Evolutionary conservation across 1,284 basidiomycete species (phyloP).

Genomic region (Grifola frondosa): DNA sequence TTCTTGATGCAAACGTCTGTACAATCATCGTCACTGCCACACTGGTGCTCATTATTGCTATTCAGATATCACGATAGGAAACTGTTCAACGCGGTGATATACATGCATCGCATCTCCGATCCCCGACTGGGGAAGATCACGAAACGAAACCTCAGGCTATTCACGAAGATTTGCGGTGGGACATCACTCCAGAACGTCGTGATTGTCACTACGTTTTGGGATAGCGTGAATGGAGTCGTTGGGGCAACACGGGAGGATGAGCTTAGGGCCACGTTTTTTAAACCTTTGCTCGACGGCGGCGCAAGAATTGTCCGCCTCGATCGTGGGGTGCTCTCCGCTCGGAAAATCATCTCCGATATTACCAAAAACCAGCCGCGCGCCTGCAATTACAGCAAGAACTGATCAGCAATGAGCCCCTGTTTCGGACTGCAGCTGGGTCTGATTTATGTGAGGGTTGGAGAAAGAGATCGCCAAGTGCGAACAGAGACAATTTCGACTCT

Average conservation of each 20-base stretch:
- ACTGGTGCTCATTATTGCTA: too few relatives aligned
- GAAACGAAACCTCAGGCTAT: conserved; percentile 47
- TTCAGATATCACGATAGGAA: conserved; percentile 37
- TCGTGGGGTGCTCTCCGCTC: too few relatives aligned
- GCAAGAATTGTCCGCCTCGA: conserved; percentile 14
- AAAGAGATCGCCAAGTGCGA: too few relatives aligned
- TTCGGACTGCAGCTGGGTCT: too few relatives aligned
- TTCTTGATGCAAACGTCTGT: too few relatives aligned
- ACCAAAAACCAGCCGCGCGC: too few relatives aligned
- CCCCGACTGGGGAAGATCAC: conserved; percentile 48
- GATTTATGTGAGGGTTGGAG: too few relatives aligned
- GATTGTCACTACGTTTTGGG: conserved; percentile 56
- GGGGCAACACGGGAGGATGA: conserved; percentile 12
- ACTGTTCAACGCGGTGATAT: conserved; percentile 48
- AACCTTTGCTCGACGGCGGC: conserved; percentile 15
- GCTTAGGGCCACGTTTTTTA: conserved; percentile 14
- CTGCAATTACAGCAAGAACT: too few relatives aligned
- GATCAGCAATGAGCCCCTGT: too few relatives aligned
- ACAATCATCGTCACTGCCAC: too few relatives aligned
- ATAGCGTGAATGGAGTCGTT: conserved; percentile 29
- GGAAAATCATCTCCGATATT: too few relatives aligned
- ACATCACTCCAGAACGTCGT: conserved; percentile 45
- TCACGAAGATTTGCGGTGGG: conserved; percentile 50
- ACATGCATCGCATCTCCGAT: conserved; percentile 55
- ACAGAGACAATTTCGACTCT: too few relatives aligned